These are phyloP conservation scores for Mucor irregularis DNA, from an alignment of 371 early-diverging fungal genomes.

Conservation along the genomic window DNA sequence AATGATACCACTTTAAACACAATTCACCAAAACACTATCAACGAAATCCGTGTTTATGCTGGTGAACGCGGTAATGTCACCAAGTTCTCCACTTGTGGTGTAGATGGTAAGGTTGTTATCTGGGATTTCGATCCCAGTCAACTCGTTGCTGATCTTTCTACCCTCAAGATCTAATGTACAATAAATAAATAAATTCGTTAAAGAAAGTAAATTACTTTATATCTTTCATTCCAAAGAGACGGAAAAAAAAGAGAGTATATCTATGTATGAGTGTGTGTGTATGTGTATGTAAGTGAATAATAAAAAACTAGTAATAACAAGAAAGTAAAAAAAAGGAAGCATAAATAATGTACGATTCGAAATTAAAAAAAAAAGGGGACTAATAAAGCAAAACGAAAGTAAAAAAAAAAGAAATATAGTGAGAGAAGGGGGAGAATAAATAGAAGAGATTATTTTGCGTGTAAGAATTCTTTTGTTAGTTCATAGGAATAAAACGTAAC, in stretches of 20 bases:
- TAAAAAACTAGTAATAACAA: too few relatives aligned
- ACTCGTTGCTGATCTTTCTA: slow-evolving; percentile 39
- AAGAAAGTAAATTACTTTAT: background rate
- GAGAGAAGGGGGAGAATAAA: background rate
- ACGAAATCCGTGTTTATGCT: slow-evolving; percentile 63
- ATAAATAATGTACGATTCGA: too few relatives aligned
- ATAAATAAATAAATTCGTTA: slow-evolving; percentile 1
- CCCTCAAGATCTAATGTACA: slow-evolving; percentile 41
- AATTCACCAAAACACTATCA: slow-evolving; percentile 95
- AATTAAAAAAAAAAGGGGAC: too few relatives aligned
- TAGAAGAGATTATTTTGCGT: slow-evolving; percentile 16
- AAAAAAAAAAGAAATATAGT: background rate
- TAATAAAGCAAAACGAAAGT: background rate
- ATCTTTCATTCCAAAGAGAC: too few relatives aligned
- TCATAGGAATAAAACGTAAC: slow-evolving; percentile 88
- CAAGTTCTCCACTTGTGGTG: slow-evolving; percentile 80
- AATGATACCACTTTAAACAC: slow-evolving; percentile 75
- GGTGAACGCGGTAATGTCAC: slow-evolving; percentile 62
- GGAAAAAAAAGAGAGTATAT: background rate
- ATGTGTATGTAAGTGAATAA: too few relatives aligned
- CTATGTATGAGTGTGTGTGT: background rate
- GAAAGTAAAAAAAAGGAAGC: too few relatives aligned
- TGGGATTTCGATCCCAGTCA: slow-evolving; percentile 71
- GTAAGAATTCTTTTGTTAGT: slow-evolving; percentile 60
- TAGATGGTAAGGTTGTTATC: slow-evolving; percentile 91